A percentile compares a stretch with the other conserved stretches of the same genome.
These are phyloP conservation scores for Pinguiococcus pyrenoidosus DNA, from an alignment of 108 stramenopile species.

Conservation along the genomic window DNA sequence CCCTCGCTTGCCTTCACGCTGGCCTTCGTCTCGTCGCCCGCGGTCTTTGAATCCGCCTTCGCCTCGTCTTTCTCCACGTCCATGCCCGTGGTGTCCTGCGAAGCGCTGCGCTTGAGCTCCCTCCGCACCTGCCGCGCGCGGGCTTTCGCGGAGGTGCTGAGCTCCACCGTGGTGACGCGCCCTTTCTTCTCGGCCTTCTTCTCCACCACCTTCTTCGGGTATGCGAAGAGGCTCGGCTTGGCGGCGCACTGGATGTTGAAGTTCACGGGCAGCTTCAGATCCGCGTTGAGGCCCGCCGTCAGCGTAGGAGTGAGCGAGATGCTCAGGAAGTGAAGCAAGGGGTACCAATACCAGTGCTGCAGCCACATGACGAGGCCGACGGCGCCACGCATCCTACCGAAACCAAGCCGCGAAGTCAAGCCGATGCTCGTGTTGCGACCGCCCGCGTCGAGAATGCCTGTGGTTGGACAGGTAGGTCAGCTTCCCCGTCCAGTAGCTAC, in stretches of 20 bases:
- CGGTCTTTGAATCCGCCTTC: conserved; percentile 24
- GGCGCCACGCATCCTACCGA: conserved; percentile 81
- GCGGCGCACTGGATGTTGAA: conserved; percentile 79
- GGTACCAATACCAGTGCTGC: conserved; percentile 99
- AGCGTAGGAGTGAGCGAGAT: conserved; percentile 84
- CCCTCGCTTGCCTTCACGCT: conserved; percentile 16
- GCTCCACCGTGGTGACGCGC: conserved; percentile 83
- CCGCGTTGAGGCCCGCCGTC: conserved; percentile 83
- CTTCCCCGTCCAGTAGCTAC: no score
- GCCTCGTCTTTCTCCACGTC: conserved; percentile 17
- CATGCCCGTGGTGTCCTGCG: conserved; percentile 49
- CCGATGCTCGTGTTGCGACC: conserved; percentile 80
- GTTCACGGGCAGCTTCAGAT: conserved; percentile 83
- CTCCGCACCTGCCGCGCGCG: conserved; percentile 73
- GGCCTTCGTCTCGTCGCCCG: conserved; percentile 7
- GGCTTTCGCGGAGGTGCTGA: conserved; percentile 91
- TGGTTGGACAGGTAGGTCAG: no score
- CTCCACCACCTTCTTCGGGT: conserved; percentile 88
- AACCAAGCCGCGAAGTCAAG: conserved; percentile 77
- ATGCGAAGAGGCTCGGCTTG: conserved; percentile 79
- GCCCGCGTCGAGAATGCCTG: conserved; percentile 93
- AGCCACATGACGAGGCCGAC: conserved; percentile 86
- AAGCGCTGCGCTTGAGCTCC: conserved; percentile 62
- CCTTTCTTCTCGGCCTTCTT: conserved; percentile 98
- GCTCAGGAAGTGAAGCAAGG: conserved; percentile 90